Evolutionary conservation across 179 eudicot species (phyloP).

Genomic region (Heliamphora pulchella): DNA sequence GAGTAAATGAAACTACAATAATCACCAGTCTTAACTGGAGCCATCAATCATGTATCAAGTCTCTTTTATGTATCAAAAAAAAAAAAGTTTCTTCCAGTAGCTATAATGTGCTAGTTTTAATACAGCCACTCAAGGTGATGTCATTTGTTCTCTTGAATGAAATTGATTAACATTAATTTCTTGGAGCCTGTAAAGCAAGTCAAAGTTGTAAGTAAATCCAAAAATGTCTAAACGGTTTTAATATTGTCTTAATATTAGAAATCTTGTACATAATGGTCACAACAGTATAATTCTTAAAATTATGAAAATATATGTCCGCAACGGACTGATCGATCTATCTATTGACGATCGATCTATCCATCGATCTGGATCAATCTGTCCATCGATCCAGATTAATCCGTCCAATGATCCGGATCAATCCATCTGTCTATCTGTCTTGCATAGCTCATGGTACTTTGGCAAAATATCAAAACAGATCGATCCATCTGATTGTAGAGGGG

Average conservation of each 20-base stretch:
- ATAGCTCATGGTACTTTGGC: no score
- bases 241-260: not conserved
- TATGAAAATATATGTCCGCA: not conserved
- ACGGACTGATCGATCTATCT: no score
- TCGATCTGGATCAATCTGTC: no score
- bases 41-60: not conserved
- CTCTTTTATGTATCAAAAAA: not conserved
- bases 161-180: not conserved
- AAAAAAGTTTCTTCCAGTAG: not conserved
- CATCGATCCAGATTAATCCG: no score
- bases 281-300: not conserved
- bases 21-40: not conserved
- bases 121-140: not conserved
- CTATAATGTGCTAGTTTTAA: not conserved
- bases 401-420: no score
- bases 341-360: no score
- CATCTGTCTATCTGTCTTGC: no score
- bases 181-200: not conserved
- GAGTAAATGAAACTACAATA: not conserved
- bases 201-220: not conserved
- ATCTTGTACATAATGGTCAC: not conserved
- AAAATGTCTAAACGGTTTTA: not conserved
- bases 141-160: not conserved
- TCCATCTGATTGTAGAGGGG: no score
- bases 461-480: no score